Evolutionary conservation across 805 yeast genomes (phyloP).

Genomic region (Maudiozyma barnettii): DNA sequence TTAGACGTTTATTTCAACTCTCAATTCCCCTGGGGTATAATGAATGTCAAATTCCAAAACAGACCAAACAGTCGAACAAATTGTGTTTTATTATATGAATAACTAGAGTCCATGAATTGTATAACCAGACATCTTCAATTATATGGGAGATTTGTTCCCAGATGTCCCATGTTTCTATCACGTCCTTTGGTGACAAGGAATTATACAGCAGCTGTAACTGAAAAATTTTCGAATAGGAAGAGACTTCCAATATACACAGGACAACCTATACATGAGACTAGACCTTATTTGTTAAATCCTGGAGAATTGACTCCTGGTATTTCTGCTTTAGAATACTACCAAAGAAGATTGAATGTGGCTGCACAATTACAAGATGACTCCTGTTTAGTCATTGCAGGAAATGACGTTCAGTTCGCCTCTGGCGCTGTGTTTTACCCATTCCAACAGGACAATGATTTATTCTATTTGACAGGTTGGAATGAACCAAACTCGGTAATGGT

Average conservation of each 20-base stretch:
- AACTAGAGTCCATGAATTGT: too few species aligned
- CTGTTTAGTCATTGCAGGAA: slow-evolving; percentile 70
- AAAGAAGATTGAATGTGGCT: slow-evolving; percentile 56
- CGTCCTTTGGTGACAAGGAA: background rate
- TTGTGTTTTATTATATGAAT: too few species aligned
- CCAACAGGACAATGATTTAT: slow-evolving; percentile 85
- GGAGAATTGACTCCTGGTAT: slow-evolving; percentile 90
- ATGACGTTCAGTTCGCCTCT: slow-evolving; percentile 64
- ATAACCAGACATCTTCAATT: background rate
- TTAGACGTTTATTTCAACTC: too few species aligned
- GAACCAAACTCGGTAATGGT: slow-evolving; percentile 74
- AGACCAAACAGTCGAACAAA: too few species aligned
- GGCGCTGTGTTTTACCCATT: slow-evolving; percentile 88
- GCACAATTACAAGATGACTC: slow-evolving; percentile 43
- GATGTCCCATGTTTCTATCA: background rate
- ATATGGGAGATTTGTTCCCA: background rate
- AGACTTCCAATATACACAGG: slow-evolving; percentile 44
- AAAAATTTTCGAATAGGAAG: slow-evolving; percentile 8
- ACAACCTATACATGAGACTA: slow-evolving; percentile 79
- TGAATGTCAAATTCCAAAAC: too few species aligned
- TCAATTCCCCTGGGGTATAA: too few species aligned
- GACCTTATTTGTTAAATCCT: slow-evolving; percentile 61
- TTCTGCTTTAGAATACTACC: slow-evolving; percentile 68
- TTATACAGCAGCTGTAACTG: background rate
- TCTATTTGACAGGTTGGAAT: slow-evolving; percentile 82